These are phyloP conservation scores for Coemansia sp. DNA, from an alignment of 192 early-diverging fungal genomes.

Conservation along the genomic window DNA sequence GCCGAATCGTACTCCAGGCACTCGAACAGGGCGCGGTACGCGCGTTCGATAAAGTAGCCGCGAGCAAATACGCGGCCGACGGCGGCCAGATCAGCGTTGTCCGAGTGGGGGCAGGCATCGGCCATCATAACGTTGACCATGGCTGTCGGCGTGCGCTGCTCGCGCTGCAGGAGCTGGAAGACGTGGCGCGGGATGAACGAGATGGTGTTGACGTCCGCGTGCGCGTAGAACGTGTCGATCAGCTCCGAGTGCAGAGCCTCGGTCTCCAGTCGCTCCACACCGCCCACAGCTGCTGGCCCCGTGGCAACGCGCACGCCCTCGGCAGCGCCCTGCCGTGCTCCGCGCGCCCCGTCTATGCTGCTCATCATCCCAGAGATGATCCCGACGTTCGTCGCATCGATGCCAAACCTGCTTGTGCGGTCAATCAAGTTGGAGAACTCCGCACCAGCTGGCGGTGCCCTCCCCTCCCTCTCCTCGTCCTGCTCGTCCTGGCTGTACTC, in stretches of 20 bases:
- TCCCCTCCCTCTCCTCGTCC: not conserved
- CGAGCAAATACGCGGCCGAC: constrained; percentile 18
- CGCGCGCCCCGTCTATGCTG: constrained; percentile 9
- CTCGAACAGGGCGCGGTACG: constrained; percentile 42
- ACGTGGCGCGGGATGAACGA: constrained; percentile 47
- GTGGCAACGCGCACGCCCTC: constrained; percentile 12
- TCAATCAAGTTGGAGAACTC: constrained; percentile 30
- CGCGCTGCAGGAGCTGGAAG: constrained; percentile 24
- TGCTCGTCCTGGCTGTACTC: not conserved
- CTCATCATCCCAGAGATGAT: constrained; percentile 33
- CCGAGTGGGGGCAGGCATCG: constrained; percentile 38
- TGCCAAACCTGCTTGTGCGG: constrained; percentile 34
- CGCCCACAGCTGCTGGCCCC: not conserved
- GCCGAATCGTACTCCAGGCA: constrained; percentile 53
- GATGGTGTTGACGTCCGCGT: constrained; percentile 41
- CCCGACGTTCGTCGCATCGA: constrained; percentile 33
- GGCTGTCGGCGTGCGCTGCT: constrained; percentile 26
- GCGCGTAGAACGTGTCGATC: constrained; percentile 46
- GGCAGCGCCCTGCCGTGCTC: not conserved
- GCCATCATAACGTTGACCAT: constrained; percentile 52
- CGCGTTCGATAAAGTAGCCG: constrained; percentile 48
- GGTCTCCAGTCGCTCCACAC: constrained; percentile 4
- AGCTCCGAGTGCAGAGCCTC: constrained; percentile 24
- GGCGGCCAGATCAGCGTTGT: constrained; percentile 11
- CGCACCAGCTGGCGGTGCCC: not conserved